Conservation (phyloP, 345 rosid species). For the Corchorus capsularis region DNA sequence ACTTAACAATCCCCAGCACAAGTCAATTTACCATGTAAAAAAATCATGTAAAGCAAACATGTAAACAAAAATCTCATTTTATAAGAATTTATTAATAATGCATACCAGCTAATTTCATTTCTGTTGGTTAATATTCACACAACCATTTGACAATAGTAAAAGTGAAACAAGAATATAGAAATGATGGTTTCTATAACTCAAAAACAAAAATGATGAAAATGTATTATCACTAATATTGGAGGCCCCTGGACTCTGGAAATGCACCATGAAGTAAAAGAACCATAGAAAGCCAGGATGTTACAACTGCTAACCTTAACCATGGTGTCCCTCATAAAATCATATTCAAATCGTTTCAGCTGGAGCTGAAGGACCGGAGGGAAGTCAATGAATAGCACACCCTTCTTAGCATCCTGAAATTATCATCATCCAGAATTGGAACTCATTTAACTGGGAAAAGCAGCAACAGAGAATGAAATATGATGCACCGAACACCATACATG, state of each 20-base stretch:
- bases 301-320: slow-evolving; percentile 82
- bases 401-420: slow-evolving; percentile 84
- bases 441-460: neutral
- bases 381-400: slow-evolving; percentile 87
- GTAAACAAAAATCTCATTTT: neutral
- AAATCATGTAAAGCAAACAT: neutral
- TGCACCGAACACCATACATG: neutral
- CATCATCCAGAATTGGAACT: slow-evolving; percentile 14
- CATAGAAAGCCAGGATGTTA: neutral
- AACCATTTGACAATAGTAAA: neutral
- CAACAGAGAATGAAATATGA: neutral
- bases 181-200: neutral
- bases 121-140: neutral
- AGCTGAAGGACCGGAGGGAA: slow-evolving; percentile 99
- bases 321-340: slow-evolving; percentile 89
- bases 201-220: neutral
- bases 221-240: neutral
- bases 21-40: neutral
- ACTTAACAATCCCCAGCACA: neutral
- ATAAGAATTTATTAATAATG: neutral
- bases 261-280: neutral
- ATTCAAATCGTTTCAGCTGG: slow-evolving; percentile 92
- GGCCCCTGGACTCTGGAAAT: neutral
- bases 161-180: neutral
- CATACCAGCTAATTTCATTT: neutral